A percentile compares a stretch with the other conserved stretches of the same genome.
phyloP scores from a whole-genome alignment of 2,329 filamentous ascomycete species.

The Botryosphaeria dothidea region DNA sequence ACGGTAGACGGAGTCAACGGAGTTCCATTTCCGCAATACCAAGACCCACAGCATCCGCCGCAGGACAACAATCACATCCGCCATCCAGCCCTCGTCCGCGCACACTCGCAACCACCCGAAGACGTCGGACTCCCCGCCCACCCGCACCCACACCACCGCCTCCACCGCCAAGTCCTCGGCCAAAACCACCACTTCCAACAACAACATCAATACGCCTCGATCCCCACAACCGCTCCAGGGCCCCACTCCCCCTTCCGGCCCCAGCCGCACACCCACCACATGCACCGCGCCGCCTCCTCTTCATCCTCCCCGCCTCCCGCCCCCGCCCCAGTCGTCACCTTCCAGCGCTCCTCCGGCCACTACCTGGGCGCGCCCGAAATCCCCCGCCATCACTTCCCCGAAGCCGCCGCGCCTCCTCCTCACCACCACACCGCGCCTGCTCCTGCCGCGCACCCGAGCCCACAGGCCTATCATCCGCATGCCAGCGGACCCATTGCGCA shows the following conservation, averaged over 20 bases:
- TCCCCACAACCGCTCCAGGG: background rate
- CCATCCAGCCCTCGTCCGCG: background rate
- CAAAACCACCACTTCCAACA: background rate
- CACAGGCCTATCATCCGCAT: too few species aligned
- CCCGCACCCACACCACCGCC: background rate
- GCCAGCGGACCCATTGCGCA: too few species aligned
- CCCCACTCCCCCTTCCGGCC: background rate
- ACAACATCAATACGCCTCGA: background rate
- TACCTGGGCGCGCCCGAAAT: background rate
- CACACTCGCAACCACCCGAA: constrained; percentile 2
- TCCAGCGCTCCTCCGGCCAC: background rate
- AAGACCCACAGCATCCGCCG: background rate
- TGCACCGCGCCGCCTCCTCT: background rate
- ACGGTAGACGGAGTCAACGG: background rate
- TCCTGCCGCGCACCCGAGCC: background rate
- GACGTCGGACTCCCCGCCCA: background rate
- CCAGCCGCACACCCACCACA: background rate
- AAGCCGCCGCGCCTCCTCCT: too few species aligned
- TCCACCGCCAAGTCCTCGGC: background rate
- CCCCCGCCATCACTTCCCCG: background rate
- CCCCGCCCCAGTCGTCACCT: background rate
- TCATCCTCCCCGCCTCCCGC: too few species aligned
- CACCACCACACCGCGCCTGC: background rate
- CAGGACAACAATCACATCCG: background rate
- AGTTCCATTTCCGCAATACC: background rate